Evolutionary conservation across 192 early-diverging fungal species (phyloP), one percentile per base, ranked within the genome.

Genomic region (Coemansia sp.): DNA sequence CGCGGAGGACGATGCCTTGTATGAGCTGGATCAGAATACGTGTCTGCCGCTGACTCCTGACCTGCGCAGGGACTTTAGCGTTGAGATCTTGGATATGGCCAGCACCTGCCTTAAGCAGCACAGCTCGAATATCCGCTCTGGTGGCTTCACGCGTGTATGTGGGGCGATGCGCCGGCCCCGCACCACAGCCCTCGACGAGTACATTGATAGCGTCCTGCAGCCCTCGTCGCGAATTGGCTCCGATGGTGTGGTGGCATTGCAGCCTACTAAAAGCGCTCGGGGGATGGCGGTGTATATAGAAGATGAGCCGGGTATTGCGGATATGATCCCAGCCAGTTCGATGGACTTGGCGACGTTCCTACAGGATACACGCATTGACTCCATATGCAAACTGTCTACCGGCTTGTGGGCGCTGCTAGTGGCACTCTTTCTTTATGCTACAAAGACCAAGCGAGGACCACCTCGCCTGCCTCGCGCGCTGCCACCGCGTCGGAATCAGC

Each of bases 21-120:
- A 75, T 41, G 73, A 72, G 42, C 39, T 69, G 58, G 45, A 62
- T 6, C 62, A 58, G 42, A 66, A 68, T 23, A 42, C 53, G 21
- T 39, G 50, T 23, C 26, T 68, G 50, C 73, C 79, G 1, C 52
- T 76, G 38, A 26, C 48, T 21, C 73, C 79, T 1, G 79, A 81
- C 34, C 38, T 75, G 55, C 66, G 79, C 20, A 62, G 73, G 3
- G 79, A 81, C 41, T 81, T 81, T 62, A 42, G 70, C 59, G 73
- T 76, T 0, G 79, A 81, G 64, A 76, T 81, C 9, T 37, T 81
- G 23, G 79, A 81, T 61, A 61, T 81, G 43, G 79, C 79, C 23
- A 74, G 66, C n/a, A 69, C 79, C 2, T 81, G 79, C n/a, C 60
- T 81, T 45, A 69, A 73, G 73, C 79, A 76, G 25, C 75, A 64